Evolutionary conservation across 2,329 filamentous ascomycete genomes (phyloP).

Genomic region (Thermothelomyces thermophilus): DNA sequence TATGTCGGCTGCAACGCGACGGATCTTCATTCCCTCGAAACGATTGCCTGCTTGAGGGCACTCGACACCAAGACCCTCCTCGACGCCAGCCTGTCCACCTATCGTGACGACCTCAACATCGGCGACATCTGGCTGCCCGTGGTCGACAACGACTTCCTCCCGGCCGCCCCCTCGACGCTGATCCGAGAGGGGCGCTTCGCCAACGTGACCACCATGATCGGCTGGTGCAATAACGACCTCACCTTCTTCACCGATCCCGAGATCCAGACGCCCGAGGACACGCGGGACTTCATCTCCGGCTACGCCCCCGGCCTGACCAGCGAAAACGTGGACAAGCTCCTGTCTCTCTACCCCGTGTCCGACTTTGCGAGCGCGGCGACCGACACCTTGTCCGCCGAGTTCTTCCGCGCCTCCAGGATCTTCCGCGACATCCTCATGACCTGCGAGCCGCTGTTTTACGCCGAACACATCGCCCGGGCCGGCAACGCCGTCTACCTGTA

Average conservation of each 20-base stretch:
- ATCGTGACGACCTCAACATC: constrained; percentile 1
- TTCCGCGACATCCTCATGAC: constrained; percentile 24
- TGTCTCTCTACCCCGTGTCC: constrained; percentile 25
- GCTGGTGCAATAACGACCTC: constrained; percentile 6
- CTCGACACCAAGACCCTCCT: constrained; percentile 2
- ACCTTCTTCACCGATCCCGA: constrained; percentile 5
- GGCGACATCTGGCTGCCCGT: constrained; percentile 9
- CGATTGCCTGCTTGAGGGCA: background rate
- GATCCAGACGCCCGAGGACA: constrained; percentile 15
- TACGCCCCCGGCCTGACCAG: constrained; percentile 21
- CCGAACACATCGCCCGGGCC: background rate
- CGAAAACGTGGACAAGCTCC: constrained; percentile 23
- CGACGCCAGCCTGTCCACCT: background rate
- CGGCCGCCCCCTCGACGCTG: background rate
- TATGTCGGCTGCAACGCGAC: constrained; percentile 2
- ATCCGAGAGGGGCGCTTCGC: constrained; percentile 6
- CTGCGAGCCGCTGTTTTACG: constrained; percentile 13
- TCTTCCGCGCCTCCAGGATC: constrained; percentile 22
- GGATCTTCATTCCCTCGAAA: background rate
- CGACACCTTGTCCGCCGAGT: constrained; percentile 22
- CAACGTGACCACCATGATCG: constrained; percentile 8
- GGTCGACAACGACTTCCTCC: constrained; percentile 7
- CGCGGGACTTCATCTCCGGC: constrained; percentile 24
- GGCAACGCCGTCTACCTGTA: constrained; percentile 6
- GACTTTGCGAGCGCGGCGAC: constrained; percentile 23